Percentiles rank a stretch among this genome's conserved stretches.
These are phyloP conservation scores for Alnus rubra DNA, from an alignment of 306 rosid genomes.

Conservation along the genomic window DNA sequence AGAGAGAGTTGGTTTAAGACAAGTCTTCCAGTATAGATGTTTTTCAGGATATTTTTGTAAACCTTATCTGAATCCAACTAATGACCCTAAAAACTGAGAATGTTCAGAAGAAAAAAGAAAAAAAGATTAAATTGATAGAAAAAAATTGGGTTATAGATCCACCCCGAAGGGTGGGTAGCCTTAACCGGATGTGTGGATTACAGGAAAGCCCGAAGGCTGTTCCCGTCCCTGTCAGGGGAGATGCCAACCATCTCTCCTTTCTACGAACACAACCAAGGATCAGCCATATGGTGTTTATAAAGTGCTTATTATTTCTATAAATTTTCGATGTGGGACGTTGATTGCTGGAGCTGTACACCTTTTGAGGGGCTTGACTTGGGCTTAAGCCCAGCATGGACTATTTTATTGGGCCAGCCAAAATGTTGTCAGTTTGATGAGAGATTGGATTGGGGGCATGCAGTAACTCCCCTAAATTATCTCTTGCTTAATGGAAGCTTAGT, in stretches of 20 bases:
- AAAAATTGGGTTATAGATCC: conserved; percentile 19
- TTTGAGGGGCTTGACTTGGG: no score
- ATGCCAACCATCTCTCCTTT: conserved; percentile 38
- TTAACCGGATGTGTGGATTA: conserved; percentile 36
- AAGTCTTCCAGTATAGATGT: not conserved
- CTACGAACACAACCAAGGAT: accelerated
- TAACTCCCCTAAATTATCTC: no score
- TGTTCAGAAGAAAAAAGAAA: not conserved
- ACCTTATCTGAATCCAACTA: conserved; percentile 35
- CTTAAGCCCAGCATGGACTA: no score
- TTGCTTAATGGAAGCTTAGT: no score
- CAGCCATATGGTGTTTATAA: accelerated
- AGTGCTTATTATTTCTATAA: accelerated
- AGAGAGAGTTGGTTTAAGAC: conserved; percentile 5
- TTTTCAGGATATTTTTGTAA: conserved; percentile 6
- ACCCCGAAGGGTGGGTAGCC: conserved; percentile 27
- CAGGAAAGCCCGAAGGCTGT: conserved; percentile 2
- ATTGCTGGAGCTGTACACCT: not conserved
- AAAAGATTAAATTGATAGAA: not conserved
- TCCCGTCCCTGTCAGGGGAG: conserved; percentile 27
- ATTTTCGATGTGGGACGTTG: conserved; percentile 22
- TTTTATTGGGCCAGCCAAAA: no score
- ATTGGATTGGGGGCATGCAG: no score
- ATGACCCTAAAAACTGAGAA: conserved; percentile 19
- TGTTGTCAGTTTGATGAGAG: no score